A percentile compares a stretch with the other conserved stretches of the same genome.
phyloP scores from a whole-genome alignment of 73 alveolate species.

The Paramecium primaurelia region DNA sequence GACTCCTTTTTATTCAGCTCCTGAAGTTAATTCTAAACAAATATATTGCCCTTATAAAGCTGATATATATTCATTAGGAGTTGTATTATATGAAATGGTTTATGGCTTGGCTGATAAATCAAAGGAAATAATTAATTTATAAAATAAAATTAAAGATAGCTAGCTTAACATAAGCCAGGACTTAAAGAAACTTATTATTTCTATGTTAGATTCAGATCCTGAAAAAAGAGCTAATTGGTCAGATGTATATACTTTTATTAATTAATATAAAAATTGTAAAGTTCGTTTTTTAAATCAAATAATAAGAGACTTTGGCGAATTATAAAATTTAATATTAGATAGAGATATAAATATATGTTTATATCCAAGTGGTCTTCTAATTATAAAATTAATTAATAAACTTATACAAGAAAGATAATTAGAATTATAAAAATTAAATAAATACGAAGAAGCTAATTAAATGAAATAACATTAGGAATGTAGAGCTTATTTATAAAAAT shows the following conservation, averaged over 20 bases:
- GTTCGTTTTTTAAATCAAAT: not conserved
- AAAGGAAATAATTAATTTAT: not conserved
- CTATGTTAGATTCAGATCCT: not conserved
- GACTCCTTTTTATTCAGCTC: slow-evolving; percentile 76
- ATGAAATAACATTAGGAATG: not conserved
- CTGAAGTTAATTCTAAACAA: slow-evolving; percentile 59
- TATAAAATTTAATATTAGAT: not conserved
- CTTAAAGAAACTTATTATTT: not conserved
- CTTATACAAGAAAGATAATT: not conserved
- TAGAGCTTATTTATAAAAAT: not conserved
- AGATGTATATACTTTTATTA: not conserved
- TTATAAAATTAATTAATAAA: not conserved
- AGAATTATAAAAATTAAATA: not conserved
- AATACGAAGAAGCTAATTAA: not conserved
- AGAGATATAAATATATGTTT: not conserved
- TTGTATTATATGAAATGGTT: not conserved
- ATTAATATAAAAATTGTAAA: not conserved
- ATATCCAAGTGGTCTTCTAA: not conserved
- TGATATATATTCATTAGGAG: not conserved
- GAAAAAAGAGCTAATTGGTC: not conserved
- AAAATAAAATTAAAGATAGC: not conserved
- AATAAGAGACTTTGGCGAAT: not conserved
- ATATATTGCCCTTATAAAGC: not conserved
- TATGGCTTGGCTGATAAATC: not conserved
- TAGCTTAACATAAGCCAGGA: not conserved